phyloP scores from a whole-genome alignment of 2,329 filamentous ascomycete genomes.

The Fusarium siculi region DNA sequence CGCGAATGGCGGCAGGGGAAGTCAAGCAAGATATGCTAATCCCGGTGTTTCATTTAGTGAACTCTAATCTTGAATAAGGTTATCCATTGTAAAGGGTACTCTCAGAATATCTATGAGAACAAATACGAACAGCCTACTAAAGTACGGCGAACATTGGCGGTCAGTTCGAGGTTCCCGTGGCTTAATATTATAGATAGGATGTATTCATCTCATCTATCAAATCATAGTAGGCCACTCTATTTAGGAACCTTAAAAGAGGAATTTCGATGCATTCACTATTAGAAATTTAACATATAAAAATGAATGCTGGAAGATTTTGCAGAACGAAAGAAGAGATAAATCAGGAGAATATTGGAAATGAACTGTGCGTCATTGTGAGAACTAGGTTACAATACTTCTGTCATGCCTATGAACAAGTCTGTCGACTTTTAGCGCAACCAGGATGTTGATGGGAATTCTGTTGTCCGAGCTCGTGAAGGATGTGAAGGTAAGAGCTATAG shows the following conservation, averaged over 20 bases:
- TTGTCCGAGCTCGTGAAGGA: background rate
- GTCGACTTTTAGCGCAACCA: no score
- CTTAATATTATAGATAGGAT: background rate
- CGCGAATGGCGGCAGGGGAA: background rate
- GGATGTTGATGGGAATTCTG: background rate
- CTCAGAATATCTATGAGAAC: background rate
- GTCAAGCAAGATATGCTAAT: background rate
- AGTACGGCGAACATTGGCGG: no score
- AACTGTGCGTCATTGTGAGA: accelerated
- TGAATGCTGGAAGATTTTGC: accelerated
- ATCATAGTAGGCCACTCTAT: background rate
- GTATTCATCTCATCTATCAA: background rate
- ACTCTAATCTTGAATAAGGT: background rate
- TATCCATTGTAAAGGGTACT: background rate
- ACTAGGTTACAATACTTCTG: background rate
- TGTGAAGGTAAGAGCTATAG: background rate
- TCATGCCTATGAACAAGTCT: no score
- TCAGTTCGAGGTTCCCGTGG: background rate
- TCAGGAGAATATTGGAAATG: accelerated
- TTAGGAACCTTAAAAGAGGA: accelerated
- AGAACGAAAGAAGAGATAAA: accelerated
- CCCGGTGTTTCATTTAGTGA: background rate
- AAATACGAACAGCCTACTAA: background rate
- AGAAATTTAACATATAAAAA: accelerated
- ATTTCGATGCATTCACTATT: accelerated